Conservation (phyloP, 345 rosid species). For the Jatropha curcas region DNA sequence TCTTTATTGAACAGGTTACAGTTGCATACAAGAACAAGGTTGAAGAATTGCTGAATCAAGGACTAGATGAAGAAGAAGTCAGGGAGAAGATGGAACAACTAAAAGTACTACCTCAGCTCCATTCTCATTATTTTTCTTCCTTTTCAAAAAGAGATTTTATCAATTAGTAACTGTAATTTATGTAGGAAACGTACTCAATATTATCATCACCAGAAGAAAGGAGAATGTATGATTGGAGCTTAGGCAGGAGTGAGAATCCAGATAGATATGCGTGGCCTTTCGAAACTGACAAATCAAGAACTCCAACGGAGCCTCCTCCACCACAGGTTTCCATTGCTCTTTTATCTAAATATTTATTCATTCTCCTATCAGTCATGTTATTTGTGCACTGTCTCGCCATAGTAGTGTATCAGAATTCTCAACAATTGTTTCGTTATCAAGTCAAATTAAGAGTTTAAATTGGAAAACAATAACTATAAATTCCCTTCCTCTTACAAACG, state of each 20-base stretch:
- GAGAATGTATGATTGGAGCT: constrained; percentile 92
- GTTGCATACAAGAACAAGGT: constrained; percentile 50
- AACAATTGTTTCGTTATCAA: too few relatives aligned
- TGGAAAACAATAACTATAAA: too few relatives aligned
- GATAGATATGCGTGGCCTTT: constrained; percentile 76
- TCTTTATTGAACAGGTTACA: constrained; percentile 34
- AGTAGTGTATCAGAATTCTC: too few relatives aligned
- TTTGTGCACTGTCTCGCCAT: too few relatives aligned
- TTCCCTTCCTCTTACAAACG: too few relatives aligned
- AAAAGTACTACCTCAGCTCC: constrained; percentile 41
- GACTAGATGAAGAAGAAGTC: constrained; percentile 54
- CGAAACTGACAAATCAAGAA: constrained; percentile 54
- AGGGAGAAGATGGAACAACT: constrained; percentile 47
- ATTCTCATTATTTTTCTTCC: neutral
- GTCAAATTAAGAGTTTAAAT: too few relatives aligned
- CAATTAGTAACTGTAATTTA: too few relatives aligned
- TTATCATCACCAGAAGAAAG: constrained; percentile 70
- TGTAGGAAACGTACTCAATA: constrained; percentile 66
- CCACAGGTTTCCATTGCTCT: constrained; percentile 41
- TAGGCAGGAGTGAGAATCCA: constrained; percentile 59
- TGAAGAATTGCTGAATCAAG: constrained; percentile 52
- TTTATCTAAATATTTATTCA: neutral
- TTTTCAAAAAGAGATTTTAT: neutral
- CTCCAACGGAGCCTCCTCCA: constrained; percentile 52
- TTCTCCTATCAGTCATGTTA: neutral